Evolutionary conservation across 1,284 basidiomycete species (phyloP).

Genomic region (Ceraceosorus guamensis): DNA sequence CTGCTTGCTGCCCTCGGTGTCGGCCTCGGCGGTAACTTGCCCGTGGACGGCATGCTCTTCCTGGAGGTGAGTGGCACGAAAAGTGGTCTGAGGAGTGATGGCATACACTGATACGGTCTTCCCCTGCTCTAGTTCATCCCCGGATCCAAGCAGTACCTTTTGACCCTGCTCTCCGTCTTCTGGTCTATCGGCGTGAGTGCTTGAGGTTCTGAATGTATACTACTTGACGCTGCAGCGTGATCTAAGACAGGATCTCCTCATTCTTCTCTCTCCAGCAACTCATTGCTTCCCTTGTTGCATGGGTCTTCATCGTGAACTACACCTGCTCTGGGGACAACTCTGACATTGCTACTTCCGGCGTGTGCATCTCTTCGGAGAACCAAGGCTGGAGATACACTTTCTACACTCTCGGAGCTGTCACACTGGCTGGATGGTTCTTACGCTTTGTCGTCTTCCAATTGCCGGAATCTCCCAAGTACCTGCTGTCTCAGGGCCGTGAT

Average conservation of each 20-base stretch:
- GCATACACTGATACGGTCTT: no score
- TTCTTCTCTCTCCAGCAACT: conserved; percentile 47
- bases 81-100: no score
- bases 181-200: conserved; percentile 20
- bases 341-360: conserved; percentile 10
- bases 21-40: conserved; percentile 45
- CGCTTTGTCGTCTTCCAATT: conserved; percentile 44
- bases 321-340: conserved; percentile 29
- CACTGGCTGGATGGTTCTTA: conserved; percentile 36
- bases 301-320: conserved; percentile 45
- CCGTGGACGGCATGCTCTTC: conserved; percentile 48
- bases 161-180: conserved; percentile 45
- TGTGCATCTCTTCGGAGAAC: conserved; percentile 30
- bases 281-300: conserved; percentile 39
- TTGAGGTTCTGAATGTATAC: no score
- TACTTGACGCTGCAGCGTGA: no score
- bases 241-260: conserved; percentile 20
- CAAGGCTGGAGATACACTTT: conserved; percentile 45
- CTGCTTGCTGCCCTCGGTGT: conserved; percentile 40
- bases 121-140: conserved; percentile 34
- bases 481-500: conserved; percentile 45
- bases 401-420: conserved; percentile 42
- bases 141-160: conserved; percentile 36
- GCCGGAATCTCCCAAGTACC: conserved; percentile 47
- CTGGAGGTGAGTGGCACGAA: conserved; percentile 4